Base-by-base conservation (phyloP, 768 basidiomycete genomes). In the Psilocybe cubensis region DNA sequence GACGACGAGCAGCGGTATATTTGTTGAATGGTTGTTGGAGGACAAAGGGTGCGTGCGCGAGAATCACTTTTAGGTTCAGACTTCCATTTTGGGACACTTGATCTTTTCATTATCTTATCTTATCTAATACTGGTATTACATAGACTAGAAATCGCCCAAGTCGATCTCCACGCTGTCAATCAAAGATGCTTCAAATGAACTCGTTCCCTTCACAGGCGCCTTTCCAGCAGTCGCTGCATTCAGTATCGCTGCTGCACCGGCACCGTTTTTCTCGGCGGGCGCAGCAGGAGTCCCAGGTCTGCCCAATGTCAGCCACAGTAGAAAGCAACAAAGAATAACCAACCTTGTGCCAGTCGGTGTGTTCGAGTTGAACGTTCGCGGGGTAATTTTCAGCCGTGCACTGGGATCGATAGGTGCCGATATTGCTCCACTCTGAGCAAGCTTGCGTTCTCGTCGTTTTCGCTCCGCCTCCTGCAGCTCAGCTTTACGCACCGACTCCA, bases 401-500 rank as follows among this genome's bases (percentile, higher is more conserved):
- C 84, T 87, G 6, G 88, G 83, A 61, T 88, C 88, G 3, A 76
- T 66, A 1, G 83, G 81, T 1, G 79, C 70, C 3, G 73, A 68
- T 23, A 70, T 70, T 28, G 74, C 73, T 21, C 68, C 72, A 11
- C 66, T 69, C 44, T 60, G 53, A 9, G 74, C 80, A 21, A 86
- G 68, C 67, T 83, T 88, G 20, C 91, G 79, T 54, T 92, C 89
- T 46, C 81, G 77, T 53, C 87, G 78, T 72, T 89, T 91, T 47
- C 86, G 78, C 67, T 93, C 92, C 7, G 80, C 74, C 63, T 87
- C 86, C 29, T 76, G 75, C 29, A 87, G 70, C 71, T 96, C 94
- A 0, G 91, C 89, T 61, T 83, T 85, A 57, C 91, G 80, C 51
- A 94, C 84, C 3, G 84, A 84, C 66, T 96, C 96, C 62, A 85